Conservation (phyloP, 768 basidiomycete species). For the Saitozyma sp. region DNA sequence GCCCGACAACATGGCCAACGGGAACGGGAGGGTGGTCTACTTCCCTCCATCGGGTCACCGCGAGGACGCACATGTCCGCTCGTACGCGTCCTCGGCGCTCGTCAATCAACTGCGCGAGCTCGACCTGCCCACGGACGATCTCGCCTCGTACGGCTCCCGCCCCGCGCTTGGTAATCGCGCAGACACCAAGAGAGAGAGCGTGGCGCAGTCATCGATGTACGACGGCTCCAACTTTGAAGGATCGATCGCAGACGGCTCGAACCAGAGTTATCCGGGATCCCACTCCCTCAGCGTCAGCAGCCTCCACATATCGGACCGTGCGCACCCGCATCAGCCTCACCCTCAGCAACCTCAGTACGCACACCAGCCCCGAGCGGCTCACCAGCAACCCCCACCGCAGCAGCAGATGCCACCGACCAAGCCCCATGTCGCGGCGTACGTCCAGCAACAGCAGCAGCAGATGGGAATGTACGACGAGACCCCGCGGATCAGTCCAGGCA, state of each 20-base stretch:
- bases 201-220: constrained; percentile 36
- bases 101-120: constrained; percentile 52
- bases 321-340: too few relatives aligned
- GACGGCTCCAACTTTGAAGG: constrained; percentile 52
- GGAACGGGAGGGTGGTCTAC: constrained; percentile 25
- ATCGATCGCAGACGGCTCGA: constrained; percentile 19
- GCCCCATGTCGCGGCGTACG: constrained; percentile 27
- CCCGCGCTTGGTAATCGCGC: constrained; percentile 13
- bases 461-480: constrained; percentile 18
- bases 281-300: neutral
- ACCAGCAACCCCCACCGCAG: neutral
- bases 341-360: too few relatives aligned
- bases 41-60: constrained; percentile 56
- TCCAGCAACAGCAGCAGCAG: constrained; percentile 33
- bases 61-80: constrained; percentile 28
- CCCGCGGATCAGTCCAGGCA: constrained; percentile 7
- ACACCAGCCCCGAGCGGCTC: too few relatives aligned
- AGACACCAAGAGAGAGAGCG: constrained; percentile 1
- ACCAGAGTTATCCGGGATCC: constrained; percentile 10
- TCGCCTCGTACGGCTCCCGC: constrained; percentile 49
- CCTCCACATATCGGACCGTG: neutral
- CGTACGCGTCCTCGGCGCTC: constrained; percentile 37
- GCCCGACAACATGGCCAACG: constrained; percentile 24
- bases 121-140: constrained; percentile 51
- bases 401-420: constrained; percentile 25